These are phyloP conservation scores for Podaxis rugospora DNA, from an alignment of 768 basidiomycete genomes.

Conservation along the genomic window DNA sequence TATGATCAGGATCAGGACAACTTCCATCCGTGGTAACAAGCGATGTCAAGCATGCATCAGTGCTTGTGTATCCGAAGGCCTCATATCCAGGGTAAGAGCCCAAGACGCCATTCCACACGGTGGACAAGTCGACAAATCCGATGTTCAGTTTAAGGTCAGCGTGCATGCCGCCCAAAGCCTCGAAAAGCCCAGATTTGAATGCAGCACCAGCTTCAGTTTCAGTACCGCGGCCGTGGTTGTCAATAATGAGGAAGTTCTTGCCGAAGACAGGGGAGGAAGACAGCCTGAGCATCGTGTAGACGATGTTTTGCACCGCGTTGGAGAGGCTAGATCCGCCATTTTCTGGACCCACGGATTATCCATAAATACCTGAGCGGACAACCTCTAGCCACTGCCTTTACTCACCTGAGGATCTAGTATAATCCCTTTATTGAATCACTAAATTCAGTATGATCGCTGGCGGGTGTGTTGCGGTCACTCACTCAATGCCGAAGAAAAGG, in stretches of 20 bases:
- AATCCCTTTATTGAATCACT: conserved; percentile 29
- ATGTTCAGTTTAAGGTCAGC: conserved; percentile 30
- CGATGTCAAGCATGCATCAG: conserved; percentile 2
- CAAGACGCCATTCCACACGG: conserved; percentile 44
- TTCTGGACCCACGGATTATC: neutral
- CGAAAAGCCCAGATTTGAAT: conserved; percentile 40
- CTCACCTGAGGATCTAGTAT: conserved; percentile 31
- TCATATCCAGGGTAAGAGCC: conserved; percentile 34
- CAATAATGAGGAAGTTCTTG: conserved; percentile 44
- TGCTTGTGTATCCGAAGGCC: conserved; percentile 46
- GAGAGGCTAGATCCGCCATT: conserved; percentile 17
- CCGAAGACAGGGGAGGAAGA: conserved; percentile 42
- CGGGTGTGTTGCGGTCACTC: conserved; percentile 14
- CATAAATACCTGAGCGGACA: neutral
- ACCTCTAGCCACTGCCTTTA: neutral
- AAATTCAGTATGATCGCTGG: neutral
- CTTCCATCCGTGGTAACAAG: neutral
- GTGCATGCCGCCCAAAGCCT: conserved; percentile 30
- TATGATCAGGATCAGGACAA: conserved; percentile 5
- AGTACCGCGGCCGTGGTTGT: conserved; percentile 45
- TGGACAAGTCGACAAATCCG: conserved; percentile 41
- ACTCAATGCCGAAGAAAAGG: conserved; percentile 53
- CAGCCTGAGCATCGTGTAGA: conserved; percentile 34
- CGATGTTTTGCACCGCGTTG: conserved; percentile 26
- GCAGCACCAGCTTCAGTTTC: conserved; percentile 36